Base-by-base conservation (phyloP, 1,284 basidiomycete species). In the Pascua sp. region DNA sequence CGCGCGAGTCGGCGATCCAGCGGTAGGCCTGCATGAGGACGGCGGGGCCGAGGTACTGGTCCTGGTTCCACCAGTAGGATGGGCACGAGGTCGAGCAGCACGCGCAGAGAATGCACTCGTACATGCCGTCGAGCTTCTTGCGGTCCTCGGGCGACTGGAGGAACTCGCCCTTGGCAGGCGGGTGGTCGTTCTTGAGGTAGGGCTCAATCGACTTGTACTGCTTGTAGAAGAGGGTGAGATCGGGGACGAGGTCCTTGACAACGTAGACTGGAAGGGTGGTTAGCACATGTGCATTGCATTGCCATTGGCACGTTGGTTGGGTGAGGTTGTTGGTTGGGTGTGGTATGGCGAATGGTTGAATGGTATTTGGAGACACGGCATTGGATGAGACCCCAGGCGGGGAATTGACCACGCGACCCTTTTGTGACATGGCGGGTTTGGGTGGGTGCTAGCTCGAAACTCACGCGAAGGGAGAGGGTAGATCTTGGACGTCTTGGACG, bases 201-300 rank as follows among this genome's bases (percentile, higher is more conserved):
- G 91, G 92, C 79, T 98, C 87, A 77, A 98, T 97, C 42, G 92
- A 94, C 81, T 98, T 98, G 89, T 98, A 98, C 79, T 98, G 95
- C 80, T 98, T 97, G 86, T 79, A 79, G 70, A 79, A 79, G 51
- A 75, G 71, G 56, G 80, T 81, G 66, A 81, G 75, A 68, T 84
- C 83, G 48, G 83, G 91, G 2, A 98, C 91, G 68, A 98, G 87
- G 80, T 98, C 95, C 83, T 98, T 98, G 79, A 98, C 94, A 71
- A 98, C 85, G 81, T 97, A 97, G 94, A 97, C 92, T 96, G 75
- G 9, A 10, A 32, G 47, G 47, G 24, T 32, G 24, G 24, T 32
- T 32, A 32, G 24, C 24, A 32, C 7, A 32, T 32, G 24, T 32
- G 7, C 24, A 32, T 32, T 32, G 24, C 24, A 32, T 32, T 32